These are phyloP conservation scores for Carex sylvatica DNA, from an alignment of 202 grass and related monocot species.

Conservation along the genomic window DNA sequence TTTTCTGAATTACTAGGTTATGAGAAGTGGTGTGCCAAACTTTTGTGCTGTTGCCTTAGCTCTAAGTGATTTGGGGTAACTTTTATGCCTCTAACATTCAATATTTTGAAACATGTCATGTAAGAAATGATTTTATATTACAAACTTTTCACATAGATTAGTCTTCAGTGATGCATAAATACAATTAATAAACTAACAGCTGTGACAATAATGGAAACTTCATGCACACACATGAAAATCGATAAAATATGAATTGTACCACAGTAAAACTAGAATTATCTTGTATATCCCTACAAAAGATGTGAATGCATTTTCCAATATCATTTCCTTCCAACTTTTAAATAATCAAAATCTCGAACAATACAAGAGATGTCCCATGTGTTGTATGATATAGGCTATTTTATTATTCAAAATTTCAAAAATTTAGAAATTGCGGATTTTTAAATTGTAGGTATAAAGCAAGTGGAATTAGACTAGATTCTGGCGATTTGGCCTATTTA, in stretches of 20 bases:
- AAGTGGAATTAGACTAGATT: slow-evolving; percentile 85
- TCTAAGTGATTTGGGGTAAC: slow-evolving; percentile 83
- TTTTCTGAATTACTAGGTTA: slow-evolving; percentile 49
- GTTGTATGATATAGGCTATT: background rate
- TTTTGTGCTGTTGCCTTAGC: slow-evolving; percentile 96
- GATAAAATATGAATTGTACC: background rate
- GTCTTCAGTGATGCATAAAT: background rate
- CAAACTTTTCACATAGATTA: background rate
- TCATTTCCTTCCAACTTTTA: slow-evolving; percentile 1
- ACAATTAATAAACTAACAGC: background rate
- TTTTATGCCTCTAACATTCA: background rate
- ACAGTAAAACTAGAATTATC: background rate
- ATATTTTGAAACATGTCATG: background rate
- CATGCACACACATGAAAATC: background rate
- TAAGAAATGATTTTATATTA: background rate
- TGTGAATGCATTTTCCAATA: background rate
- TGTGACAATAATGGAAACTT: background rate
- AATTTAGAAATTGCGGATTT: background rate
- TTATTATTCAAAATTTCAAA: background rate
- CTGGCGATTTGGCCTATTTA: slow-evolving; percentile 90
- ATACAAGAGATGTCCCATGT: background rate
- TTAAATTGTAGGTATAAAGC: slow-evolving; percentile 70
- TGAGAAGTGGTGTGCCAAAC: slow-evolving; percentile 90
- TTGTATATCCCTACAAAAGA: background rate
- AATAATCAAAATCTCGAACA: slow-evolving; percentile 1